Base-by-base conservation (phyloP, 2,329 filamentous ascomycete genomes). In the Magnaporthales sp. region DNA sequence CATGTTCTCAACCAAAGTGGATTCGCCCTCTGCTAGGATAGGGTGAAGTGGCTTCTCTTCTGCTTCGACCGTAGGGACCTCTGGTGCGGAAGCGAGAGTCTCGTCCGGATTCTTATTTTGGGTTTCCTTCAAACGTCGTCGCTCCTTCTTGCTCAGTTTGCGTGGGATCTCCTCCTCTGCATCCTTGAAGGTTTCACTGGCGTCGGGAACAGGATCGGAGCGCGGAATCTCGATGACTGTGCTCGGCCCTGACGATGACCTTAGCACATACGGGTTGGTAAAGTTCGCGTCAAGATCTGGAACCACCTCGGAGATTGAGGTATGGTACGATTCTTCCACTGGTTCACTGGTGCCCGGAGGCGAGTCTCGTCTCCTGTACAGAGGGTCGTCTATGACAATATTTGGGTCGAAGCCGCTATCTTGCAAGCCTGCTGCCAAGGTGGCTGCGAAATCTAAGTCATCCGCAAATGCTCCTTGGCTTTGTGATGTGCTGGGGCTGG, bases 361-460 rank as follows among this genome's bases (percentile, higher is more conserved):
- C 1, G 88, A 89, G 66, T 86, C 83, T 30, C 89, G 86, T 64
- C 81, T 83, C 69, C 85, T 85, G 72, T 88, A 92, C 1, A 76
- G 79, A 0, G 86, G 84, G 70, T 92, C 83, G 62, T 91, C 80
- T 46, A 90, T 88, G 62, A 92, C 86, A 67, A 92, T 86, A 56
- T 89, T 84, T 4, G 88, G 86, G 71, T 91, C 84, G 69, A 92
- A 92, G 0, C 90, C 90, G 62, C 87, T 85, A n/a, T 87, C 84
- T 72, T 88, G 79, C 63, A 91, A 80, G 1, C 87, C 89, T 63
- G 89, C 90, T 67, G 89, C 89, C 62, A 92, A 77, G 3, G 85
- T 86, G 30, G 89, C 90, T 8, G 88, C 86, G 70, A 92, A 92
- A 65, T 87, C 87, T 9, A 89, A 77, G 70, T 92, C 90, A 67